Base-by-base conservation (phyloP, 192 early-diverging fungal species). In the Coemansia sp. region DNA sequence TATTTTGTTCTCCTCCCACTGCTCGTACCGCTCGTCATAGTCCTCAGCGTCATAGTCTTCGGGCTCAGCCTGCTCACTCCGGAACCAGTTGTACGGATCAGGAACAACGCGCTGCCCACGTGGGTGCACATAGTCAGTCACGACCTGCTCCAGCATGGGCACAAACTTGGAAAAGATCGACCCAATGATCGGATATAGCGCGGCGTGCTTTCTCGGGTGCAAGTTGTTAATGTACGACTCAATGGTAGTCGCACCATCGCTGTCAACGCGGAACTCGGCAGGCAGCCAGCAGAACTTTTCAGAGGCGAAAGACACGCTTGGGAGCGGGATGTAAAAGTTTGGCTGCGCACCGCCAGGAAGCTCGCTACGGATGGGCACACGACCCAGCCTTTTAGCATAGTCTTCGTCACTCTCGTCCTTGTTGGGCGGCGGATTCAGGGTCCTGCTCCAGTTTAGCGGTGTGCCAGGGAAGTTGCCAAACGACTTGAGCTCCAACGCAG, bases 181-280 rank as follows among this genome's bases (percentile, higher is more conserved):
- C 2, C 71, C 78, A 38, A 94, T 76, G 15, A 79, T 75, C 5
- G 71, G 74, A 55, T 93, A 91, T 65, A 89, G 62, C 12, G 71
- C 73, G 10, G 71, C 70, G 65, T 85, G 72, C 39, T 86, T 73
- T 20, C 66, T 31, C 10, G 88, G 91, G 46, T 92, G 86, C 27
- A 92, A 57, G 62, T 92, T 93, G 85, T 93, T 92, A 83, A 94
- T 93, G 73, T 93, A 93, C 2, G 89, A 90, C 29, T 63, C 43
- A 22, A 89, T 72, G 1, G 55, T 50, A 24, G 82, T 71, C 8
- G 73, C n/a, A 39, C 90, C 90, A 36, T 86, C 78, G 0, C 80
- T 52, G 20, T 31, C 57, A 1, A 93, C 80, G 3, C 72, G 62
- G 68, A 92, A 89, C 41, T 91, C 92, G 6, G 87, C 70, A 0